A percentile compares a stretch with the other conserved stretches of the same genome.
Conservation (phyloP, 495 filamentous ascomycete genomes). For the Tetracladium setigerum region DNA sequence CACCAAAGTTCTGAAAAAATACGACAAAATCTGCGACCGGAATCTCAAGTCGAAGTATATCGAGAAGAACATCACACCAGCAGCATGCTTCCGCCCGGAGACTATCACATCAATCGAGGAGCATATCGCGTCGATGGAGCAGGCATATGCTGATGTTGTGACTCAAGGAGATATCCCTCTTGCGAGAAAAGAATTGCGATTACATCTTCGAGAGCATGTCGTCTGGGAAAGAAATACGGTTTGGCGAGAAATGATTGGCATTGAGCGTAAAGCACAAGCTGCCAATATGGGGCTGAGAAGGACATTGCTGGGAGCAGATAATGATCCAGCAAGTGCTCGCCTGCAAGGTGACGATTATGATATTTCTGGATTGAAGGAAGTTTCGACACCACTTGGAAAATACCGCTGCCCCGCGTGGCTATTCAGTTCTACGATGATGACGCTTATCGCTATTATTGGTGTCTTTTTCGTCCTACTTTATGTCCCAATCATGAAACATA, state of each 20-base stretch:
- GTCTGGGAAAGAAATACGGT: constrained; percentile 99
- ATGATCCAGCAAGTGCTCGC: constrained; percentile 58
- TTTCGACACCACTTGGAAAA: constrained; percentile 74
- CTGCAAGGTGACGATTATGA: constrained; percentile 79
- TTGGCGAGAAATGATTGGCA: constrained; percentile 97
- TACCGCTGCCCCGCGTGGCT: constrained; percentile 74
- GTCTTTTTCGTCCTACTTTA: constrained; percentile 67
- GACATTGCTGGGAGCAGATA: constrained; percentile 70
- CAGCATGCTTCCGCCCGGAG: constrained; percentile 65
- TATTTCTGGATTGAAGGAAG: constrained; percentile 47
- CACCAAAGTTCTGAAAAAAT: constrained; percentile 94
- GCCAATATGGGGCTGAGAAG: constrained; percentile 77
- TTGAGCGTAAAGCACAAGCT: constrained; percentile 92
- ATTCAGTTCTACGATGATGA: constrained; percentile 70
- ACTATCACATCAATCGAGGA: constrained; percentile 65
- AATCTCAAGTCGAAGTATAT: constrained; percentile 71
- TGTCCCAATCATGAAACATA: constrained; percentile 69
- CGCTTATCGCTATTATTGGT: constrained; percentile 58
- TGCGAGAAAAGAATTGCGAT: constrained; percentile 76
- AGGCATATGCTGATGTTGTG: constrained; percentile 70
- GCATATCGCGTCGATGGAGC: constrained; percentile 64
- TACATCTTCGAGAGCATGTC: constrained; percentile 93
- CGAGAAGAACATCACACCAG: constrained; percentile 56
- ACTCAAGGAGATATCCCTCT: constrained; percentile 67
- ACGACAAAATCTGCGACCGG: constrained; percentile 89